Evolutionary conservation across 768 basidiomycete genomes (phyloP), one percentile per base, ranked within the genome.

Genomic region (Glaciozyma martinii): DNA sequence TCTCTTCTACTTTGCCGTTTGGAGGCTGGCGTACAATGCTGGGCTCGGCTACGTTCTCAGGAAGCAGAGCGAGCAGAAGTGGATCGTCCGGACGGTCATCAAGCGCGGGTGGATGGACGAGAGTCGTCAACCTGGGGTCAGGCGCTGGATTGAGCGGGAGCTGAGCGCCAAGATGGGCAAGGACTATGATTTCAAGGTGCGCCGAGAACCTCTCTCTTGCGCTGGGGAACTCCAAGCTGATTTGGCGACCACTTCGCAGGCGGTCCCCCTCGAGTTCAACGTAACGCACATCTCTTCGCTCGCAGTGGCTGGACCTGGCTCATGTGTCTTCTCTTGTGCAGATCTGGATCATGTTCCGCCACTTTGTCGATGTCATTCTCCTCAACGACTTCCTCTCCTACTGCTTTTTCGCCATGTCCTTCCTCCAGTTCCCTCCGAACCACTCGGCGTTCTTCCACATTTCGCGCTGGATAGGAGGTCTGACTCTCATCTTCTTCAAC

Each of bases 301-400:
- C 33, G 32, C 44, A 47, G 54, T 6, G 44, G 16, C 21, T 23
- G 21, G 21, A 47, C 21, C 56, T 59, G 53, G 62, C 15, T 62
- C 49, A 64, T 47, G 40, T 59, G 57, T 55, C 18, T 46, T 30
- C 16, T 29, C 18, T 46, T 30, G 15, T 29, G 18, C 59, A 92
- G 90, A 85, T 89, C 0, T 99, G 94, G 95, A 80, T 99, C 37
- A 81, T 97, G 64, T 99, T 97, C 77, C 85, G 94, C 57, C 91
- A 95, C 76, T 79, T 85, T n/a, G 94, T 98, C 27, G 94, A 98
- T 76, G 83, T 95, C 32, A 97, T 98, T 73, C 81, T 99, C 49
- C 82, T 98, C 74, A 98, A 98, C 75, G 94, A 98, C 75, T 97
- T 97, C 76, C 74, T 94, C 71, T 85, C 93, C 7, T 97, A 97